A percentile compares a stretch with the other conserved stretches of the same genome.
These are phyloP conservation scores for Talaromyces trachyspermus DNA, from an alignment of 495 filamentous ascomycete genomes.

Conservation along the genomic window DNA sequence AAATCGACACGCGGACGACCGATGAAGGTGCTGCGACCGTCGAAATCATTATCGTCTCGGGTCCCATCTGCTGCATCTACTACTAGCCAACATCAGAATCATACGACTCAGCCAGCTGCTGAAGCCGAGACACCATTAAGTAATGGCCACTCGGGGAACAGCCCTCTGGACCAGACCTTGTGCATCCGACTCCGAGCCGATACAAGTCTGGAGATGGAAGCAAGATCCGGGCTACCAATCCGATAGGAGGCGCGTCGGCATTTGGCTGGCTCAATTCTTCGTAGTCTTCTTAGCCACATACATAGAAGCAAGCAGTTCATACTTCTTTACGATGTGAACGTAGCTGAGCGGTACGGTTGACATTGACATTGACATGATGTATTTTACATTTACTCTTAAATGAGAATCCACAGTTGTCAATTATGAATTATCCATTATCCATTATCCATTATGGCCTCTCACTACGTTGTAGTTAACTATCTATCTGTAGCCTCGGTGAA, in stretches of 20 bases:
- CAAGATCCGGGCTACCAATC: conserved; percentile 59
- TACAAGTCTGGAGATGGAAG: conserved; percentile 24
- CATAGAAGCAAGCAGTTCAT: neutral
- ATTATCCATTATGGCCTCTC: too few relatives aligned
- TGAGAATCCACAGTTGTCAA: too few relatives aligned
- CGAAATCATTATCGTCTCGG: conserved; percentile 41
- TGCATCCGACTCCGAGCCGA: conserved; percentile 18
- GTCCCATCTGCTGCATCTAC: conserved; percentile 30
- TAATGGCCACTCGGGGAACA: too few relatives aligned
- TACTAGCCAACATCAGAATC: conserved; percentile 16
- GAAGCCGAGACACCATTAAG: conserved; percentile 16
- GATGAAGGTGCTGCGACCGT: conserved; percentile 75
- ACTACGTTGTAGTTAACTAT: too few relatives aligned
- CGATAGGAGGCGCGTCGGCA: conserved; percentile 85
- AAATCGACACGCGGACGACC: conserved; percentile 47
- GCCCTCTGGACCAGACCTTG: conserved; percentile 13
- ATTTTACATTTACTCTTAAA: too few relatives aligned
- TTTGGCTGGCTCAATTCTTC: conserved; percentile 80
- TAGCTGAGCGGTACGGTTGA: too few relatives aligned
- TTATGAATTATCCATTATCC: too few relatives aligned
- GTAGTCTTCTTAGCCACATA: conserved; percentile 7
- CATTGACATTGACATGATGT: too few relatives aligned
- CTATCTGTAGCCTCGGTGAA: too few relatives aligned
- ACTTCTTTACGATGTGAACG: neutral
- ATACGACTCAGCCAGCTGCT: too few relatives aligned